Conservation (phyloP, 106 monocot species). For the Apostasia shenzhenica region DNA sequence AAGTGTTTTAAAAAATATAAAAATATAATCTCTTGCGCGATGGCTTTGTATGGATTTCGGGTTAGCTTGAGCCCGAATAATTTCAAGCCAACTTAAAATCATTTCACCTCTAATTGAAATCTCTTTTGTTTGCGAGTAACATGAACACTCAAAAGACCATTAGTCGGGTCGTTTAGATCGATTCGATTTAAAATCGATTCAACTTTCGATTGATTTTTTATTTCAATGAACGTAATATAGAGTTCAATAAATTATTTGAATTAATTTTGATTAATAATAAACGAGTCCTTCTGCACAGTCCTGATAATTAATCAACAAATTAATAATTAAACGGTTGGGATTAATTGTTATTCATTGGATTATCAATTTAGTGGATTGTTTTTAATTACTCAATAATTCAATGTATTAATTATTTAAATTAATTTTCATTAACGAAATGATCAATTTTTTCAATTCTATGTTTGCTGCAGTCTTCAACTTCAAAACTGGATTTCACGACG, state of each 20-base stretch:
- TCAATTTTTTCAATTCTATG: not conserved
- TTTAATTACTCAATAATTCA: not conserved
- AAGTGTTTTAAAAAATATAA: not conserved
- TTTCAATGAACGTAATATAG: not conserved
- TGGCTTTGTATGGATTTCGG: not conserved
- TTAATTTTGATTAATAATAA: not conserved
- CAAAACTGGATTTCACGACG: conserved; percentile 12
- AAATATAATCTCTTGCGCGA: not conserved
- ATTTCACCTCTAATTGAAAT: not conserved
- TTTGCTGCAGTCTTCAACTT: conserved; percentile 23
- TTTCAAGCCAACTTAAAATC: not conserved
- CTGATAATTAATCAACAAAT: too few relatives aligned
- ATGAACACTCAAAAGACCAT: not conserved
- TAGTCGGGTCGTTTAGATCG: too few relatives aligned
- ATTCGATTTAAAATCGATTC: too few relatives aligned
- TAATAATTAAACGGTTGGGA: too few relatives aligned
- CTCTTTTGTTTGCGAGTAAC: not conserved
- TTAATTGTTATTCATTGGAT: not conserved
- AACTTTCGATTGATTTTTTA: not conserved
- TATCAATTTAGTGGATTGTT: not conserved
- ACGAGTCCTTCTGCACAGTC: too few relatives aligned
- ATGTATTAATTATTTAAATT: not conserved
- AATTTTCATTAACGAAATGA: not conserved
- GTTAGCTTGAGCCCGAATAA: not conserved
- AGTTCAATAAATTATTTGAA: not conserved